Base-by-base conservation (phyloP, 2,329 filamentous ascomycete species). In the Xylaria sp. region DNA sequence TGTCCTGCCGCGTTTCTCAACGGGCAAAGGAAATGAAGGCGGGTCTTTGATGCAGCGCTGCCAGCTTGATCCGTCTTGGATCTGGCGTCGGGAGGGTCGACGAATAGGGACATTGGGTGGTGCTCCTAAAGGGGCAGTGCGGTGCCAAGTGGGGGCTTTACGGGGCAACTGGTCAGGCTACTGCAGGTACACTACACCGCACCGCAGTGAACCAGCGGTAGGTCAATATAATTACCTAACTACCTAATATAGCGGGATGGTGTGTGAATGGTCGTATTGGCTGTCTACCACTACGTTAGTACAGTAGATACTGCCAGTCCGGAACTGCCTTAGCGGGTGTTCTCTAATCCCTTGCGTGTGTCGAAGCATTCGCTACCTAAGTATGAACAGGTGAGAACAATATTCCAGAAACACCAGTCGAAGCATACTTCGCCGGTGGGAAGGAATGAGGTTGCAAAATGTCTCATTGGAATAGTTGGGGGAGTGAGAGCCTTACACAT, bases 1-100 rank as follows among this genome's bases (percentile, higher is more conserved):
- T 47, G n/a, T 49, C 25, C 35, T 46, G 37, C 33, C 51, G 17
- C 19, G 7, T 23, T 33, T 38, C 35, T 43, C 33, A 48, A 40
- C 37, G 19, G 54, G 48, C 54, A 60, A 62, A 58, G 55, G 64
- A 67, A 67, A 67, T 67, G 62, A 67, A 55, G 37, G 64, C 54
- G 62, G 62, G 56, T 29, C 48, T 21, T 31, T 23, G 3, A 58
- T 52, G 33, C 56, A 56, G 55, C 43, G 60, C 54, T 49, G 57
- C 61, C 63, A 60, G 37, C 37, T 59, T 62, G 31, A 38, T 33
- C 29, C 11, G 6, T 33, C 29, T n/a, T n/a, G n/a, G 52, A 58
- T 58, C 52, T 64, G 43, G 58, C 23, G 41, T 44, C 56, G 29
- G 40, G 19, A 31, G 33, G 31, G 41, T 17, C 4, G 35, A 56